Evolutionary conservation across 2,329 filamentous ascomycete genomes (phyloP).

Genomic region (Herpotrichia juniperi): DNA sequence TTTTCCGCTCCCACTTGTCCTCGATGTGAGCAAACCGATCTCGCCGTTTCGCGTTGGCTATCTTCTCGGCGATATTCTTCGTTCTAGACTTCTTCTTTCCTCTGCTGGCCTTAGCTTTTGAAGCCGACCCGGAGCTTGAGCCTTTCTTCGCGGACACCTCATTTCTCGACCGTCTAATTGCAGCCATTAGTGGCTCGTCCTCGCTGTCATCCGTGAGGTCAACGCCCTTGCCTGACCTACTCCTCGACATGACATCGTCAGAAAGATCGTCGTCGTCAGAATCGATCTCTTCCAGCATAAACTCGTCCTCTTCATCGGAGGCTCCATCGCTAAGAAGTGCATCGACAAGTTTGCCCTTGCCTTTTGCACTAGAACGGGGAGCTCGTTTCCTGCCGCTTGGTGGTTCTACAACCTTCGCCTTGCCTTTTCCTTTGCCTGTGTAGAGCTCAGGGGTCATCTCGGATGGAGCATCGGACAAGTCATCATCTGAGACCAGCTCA

Average conservation of each 20-base stretch:
- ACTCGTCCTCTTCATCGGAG: constrained; percentile 35
- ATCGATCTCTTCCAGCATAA: constrained; percentile 28
- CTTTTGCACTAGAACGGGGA: constrained; percentile 26
- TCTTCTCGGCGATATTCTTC: constrained; percentile 27
- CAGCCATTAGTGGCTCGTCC: constrained; percentile 28
- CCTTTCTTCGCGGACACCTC: background rate
- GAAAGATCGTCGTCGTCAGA: constrained; percentile 21
- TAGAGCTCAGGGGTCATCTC: constrained; percentile 7
- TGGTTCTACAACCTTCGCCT: constrained; percentile 26
- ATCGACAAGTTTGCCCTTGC: constrained; percentile 17
- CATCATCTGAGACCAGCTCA: constrained; percentile 25
- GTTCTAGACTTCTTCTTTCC: constrained; percentile 32
- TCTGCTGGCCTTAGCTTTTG: constrained; percentile 21
- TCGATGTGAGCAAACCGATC: constrained; percentile 40
- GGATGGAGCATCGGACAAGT: background rate
- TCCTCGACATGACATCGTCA: constrained; percentile 1
- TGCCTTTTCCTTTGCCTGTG: constrained; percentile 31
- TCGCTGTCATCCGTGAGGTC: constrained; percentile 31
- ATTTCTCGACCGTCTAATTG: background rate
- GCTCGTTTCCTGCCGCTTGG: constrained; percentile 21
- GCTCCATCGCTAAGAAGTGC: constrained; percentile 26
- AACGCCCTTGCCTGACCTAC: background rate
- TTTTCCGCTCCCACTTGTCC: constrained; percentile 49
- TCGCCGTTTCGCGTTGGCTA: constrained; percentile 22
- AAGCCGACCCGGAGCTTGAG: background rate